Evolutionary conservation across 2,329 filamentous ascomycete genomes (phyloP).

Genomic region (Paramyrothecium roridum): DNA sequence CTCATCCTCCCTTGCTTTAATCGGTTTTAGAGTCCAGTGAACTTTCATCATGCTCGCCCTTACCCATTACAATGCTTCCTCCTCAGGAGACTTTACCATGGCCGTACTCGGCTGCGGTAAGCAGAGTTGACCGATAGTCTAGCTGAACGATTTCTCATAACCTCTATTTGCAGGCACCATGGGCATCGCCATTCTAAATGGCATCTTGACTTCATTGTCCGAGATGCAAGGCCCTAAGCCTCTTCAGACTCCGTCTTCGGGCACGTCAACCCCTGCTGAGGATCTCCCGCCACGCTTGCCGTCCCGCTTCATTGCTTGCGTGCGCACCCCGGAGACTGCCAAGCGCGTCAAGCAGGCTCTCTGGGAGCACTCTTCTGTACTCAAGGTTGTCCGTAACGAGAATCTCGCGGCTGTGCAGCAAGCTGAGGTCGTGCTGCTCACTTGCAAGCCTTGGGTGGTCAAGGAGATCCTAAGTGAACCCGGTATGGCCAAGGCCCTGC

Average conservation of each 20-base stretch:
- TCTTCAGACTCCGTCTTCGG: slow-evolving; percentile 38
- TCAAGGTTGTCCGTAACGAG: slow-evolving; percentile 68
- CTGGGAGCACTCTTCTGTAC: slow-evolving; percentile 55
- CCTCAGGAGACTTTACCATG: slow-evolving; percentile 59
- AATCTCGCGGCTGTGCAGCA: slow-evolving; percentile 66
- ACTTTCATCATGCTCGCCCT: slow-evolving; percentile 23
- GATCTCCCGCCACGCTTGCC: slow-evolving; percentile 59
- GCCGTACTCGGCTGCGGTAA: slow-evolving; percentile 79
- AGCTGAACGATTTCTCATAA: background rate
- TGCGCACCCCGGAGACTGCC: slow-evolving; percentile 66
- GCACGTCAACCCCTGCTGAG: slow-evolving; percentile 40
- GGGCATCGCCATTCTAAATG: slow-evolving; percentile 80
- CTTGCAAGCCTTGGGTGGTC: slow-evolving; percentile 78
- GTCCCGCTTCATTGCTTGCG: slow-evolving; percentile 76
- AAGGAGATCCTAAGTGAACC: slow-evolving; percentile 62
- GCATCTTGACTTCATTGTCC: slow-evolving; percentile 69
- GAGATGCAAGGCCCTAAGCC: slow-evolving; percentile 45
- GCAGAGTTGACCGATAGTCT: slow-evolving; percentile 15
- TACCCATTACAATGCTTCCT: slow-evolving; percentile 29
- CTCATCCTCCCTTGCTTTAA: background rate
- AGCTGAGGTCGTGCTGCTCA: slow-evolving; percentile 72
- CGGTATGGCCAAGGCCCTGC: slow-evolving; percentile 69
- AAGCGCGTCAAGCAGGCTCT: slow-evolving; percentile 66
- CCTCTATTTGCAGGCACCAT: slow-evolving; percentile 60
- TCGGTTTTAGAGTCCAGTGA: background rate